Conservation (phyloP, 2,329 filamentous ascomycete genomes). For the Talaromyces sp. region DNA sequence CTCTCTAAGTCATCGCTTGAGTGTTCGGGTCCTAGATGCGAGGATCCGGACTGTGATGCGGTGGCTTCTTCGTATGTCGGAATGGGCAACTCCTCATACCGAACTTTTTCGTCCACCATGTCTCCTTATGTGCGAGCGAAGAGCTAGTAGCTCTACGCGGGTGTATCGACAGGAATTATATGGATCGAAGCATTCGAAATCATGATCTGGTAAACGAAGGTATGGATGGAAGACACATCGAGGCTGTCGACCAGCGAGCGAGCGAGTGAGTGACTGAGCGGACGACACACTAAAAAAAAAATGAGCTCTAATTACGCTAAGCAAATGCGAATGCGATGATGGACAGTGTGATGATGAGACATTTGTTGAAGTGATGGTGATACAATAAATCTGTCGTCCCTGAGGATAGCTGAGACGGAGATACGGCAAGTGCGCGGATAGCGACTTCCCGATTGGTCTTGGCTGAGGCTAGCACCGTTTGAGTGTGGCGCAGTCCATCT, state of each 20-base stretch:
- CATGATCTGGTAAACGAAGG: constrained; percentile 38
- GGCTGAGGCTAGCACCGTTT: neutral
- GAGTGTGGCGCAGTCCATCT: neutral
- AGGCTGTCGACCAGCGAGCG: constrained; percentile 9
- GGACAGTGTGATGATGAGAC: neutral
- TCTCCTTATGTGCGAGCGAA: constrained; percentile 26
- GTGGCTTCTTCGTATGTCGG: constrained; percentile 80
- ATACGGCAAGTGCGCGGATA: neutral
- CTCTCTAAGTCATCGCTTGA: constrained; percentile 69
- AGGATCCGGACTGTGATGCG: constrained; percentile 55
- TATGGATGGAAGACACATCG: constrained; percentile 30
- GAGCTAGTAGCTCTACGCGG: constrained; percentile 27
- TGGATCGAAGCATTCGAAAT: constrained; percentile 31
- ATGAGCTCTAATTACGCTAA: neutral
- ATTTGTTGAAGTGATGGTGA: neutral
- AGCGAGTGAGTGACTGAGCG: neutral
- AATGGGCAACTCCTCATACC: constrained; percentile 66
- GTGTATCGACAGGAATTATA: constrained; percentile 25
- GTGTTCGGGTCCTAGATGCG: constrained; percentile 54
- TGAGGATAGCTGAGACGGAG: constrained; percentile 2
- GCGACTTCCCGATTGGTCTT: constrained; percentile 5
- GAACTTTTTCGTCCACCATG: constrained; percentile 53
- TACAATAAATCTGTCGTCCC: neutral
- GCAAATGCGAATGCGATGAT: neutral
- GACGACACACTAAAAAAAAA: neutral